Conservation (phyloP, 345 rosid genomes). For the Lepidium aucheri region DNA sequence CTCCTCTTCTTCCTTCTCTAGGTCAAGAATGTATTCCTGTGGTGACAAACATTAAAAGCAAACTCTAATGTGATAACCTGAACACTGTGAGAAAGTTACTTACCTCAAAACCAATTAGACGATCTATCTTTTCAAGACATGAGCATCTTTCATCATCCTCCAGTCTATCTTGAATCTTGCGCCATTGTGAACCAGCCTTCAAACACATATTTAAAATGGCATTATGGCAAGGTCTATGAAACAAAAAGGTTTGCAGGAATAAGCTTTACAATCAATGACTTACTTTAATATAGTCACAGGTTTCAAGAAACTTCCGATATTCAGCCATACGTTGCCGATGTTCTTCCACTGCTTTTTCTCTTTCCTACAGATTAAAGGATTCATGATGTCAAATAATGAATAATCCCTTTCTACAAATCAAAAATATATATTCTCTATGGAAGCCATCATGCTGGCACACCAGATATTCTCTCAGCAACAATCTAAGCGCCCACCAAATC, state of each 20-base stretch:
- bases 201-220: conserved; percentile 14
- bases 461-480: neutral
- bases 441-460: neutral
- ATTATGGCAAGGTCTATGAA: conserved; percentile 12
- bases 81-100: neutral
- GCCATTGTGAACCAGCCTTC: conserved; percentile 87
- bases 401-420: neutral
- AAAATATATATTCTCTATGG: neutral
- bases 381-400: neutral
- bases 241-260: neutral
- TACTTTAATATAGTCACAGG: conserved; percentile 97
- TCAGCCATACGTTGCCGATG: conserved; percentile 55
- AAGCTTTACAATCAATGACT: neutral
- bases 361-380: conserved; percentile 52
- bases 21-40: conserved; percentile 82
- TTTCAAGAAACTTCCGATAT: conserved; percentile 63
- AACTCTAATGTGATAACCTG: neutral
- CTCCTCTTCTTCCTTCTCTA: conserved; percentile 91
- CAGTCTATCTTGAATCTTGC: conserved; percentile 79
- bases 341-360: conserved; percentile 78
- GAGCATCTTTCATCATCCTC: conserved; percentile 93
- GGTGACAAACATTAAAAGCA: conserved; percentile 22
- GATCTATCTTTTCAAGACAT: conserved; percentile 82
- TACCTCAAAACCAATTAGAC: conserved; percentile 76
- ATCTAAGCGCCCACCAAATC: conserved; percentile 8